Base-by-base conservation (phyloP, 2,329 filamentous ascomycete genomes). In the Pseudopithomyces maydicus region DNA sequence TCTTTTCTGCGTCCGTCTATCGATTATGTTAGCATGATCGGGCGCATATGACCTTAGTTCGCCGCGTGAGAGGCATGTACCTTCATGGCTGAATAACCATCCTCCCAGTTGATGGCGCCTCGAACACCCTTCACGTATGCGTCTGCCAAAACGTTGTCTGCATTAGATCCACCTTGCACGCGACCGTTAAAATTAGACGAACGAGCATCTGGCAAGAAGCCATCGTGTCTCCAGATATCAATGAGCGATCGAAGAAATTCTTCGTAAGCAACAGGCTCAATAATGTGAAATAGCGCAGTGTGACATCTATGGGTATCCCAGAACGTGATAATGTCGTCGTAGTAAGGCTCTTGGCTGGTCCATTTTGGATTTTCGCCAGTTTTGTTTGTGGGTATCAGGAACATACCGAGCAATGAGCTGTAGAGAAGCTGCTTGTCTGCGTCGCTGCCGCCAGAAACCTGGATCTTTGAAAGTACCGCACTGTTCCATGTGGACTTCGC, bases 111-210 rank as follows among this genome's bases (percentile, higher is more conserved):
- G 42, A 91, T 77, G 3, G 77, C 77, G 4, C 85, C 87, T 12
- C 82, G 78, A 2, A 90, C 82, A 0, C 87, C 87, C 70, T 91
- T 91, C 29, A 90, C 81, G 59, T 85, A 91, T 0, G 88, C 89
- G 66, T 91, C 89, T 2, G 88, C 88, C 15, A 91, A 82, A 3
- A 91, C 83, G 55, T 89, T 90, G 69, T 91, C 88, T 3, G 85
- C 84, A 65, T 90, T 90, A 12, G 84, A 88, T 7, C 89, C 89
- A 11, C 87, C 88, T 69, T 91, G 88, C 0, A 85, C 84, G 15
- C 85, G 84, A 10, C 89, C 89, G 59, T 90, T 91, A 76, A 80
- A 88, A 72, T 90, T 87, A 1, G 85, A 88, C 0, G 86, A 89
- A 11, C 88, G 83, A 0, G 81, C 88, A 64, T 90, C 87, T 0